phyloP scores from a whole-genome alignment of 164 flowering plant species.

The Chloranthus sessilifolius region DNA sequence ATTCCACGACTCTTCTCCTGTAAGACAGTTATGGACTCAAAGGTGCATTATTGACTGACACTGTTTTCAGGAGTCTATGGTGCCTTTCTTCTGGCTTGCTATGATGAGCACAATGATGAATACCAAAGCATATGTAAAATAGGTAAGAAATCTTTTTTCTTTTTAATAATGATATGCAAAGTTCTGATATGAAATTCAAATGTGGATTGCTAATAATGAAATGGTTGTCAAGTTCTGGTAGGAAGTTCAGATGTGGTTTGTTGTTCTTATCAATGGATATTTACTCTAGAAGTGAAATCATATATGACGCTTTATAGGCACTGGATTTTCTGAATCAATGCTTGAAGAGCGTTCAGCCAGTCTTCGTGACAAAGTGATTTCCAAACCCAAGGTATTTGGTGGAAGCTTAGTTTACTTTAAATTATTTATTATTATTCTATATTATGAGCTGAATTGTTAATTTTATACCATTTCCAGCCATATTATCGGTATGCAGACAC shows the following conservation, averaged over 20 bases:
- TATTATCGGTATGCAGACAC: constrained; percentile 72
- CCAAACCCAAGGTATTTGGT: constrained; percentile 58
- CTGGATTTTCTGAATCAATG: constrained; percentile 86
- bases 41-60: too few relatives aligned
- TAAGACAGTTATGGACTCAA: too few relatives aligned
- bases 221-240: background rate
- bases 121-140: constrained; percentile 97
- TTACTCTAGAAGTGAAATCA: background rate
- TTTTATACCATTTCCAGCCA: constrained; percentile 39
- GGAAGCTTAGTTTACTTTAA: too few relatives aligned
- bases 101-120: constrained; percentile 78
- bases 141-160: constrained; percentile 35
- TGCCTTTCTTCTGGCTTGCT: constrained; percentile 96
- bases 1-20: too few relatives aligned
- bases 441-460: constrained; percentile 6
- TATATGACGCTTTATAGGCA: constrained; percentile 53
- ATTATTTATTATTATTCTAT: too few relatives aligned
- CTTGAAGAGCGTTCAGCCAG: constrained; percentile 89
- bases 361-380: constrained; percentile 71
- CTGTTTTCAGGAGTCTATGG: constrained; percentile 88
- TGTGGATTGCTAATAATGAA: background rate
- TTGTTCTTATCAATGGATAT: background rate
- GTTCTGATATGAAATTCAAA: background rate
- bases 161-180: background rate
- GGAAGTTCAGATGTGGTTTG: background rate